phyloP scores from a whole-genome alignment of 2,329 filamentous ascomycete species.

The Bertia moriformis region DNA sequence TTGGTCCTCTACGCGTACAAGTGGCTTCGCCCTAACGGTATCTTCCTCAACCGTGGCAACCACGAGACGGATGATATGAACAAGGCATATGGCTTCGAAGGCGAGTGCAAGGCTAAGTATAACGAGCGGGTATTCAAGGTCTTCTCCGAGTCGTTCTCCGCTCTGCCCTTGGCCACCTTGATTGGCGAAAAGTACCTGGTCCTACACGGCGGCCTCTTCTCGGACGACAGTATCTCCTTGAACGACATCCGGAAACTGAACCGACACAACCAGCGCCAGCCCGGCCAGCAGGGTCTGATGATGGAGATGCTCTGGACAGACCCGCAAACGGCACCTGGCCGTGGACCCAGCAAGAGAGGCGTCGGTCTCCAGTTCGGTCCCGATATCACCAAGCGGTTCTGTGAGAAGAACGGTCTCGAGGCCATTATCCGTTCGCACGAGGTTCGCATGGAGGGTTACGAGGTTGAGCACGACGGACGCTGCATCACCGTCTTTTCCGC shows the following conservation, averaged over 20 bases:
- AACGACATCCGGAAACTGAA: constrained; percentile 91
- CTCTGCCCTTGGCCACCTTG: constrained; percentile 77
- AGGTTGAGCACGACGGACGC: constrained; percentile 86
- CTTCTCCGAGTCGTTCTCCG: constrained; percentile 96
- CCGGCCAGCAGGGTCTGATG: constrained; percentile 88
- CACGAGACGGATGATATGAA: constrained; percentile 99
- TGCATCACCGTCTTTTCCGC: constrained; percentile 98
- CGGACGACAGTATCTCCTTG: constrained; percentile 78
- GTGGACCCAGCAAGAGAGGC: constrained; percentile 88
- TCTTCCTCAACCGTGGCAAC: constrained; percentile 96
- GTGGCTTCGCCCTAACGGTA: constrained; percentile 72
- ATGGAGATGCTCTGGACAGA: constrained; percentile 99
- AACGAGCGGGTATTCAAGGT: constrained; percentile 88
- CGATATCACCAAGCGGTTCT: constrained; percentile 91
- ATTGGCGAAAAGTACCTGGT: constrained; percentile 84
- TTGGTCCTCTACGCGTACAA: constrained; percentile 91
- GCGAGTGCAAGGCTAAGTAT: constrained; percentile 96
- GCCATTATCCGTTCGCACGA: constrained; percentile 96
- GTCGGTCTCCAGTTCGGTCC: constrained; percentile 95
- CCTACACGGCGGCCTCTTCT: constrained; percentile 89
- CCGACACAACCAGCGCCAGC: constrained; percentile 78
- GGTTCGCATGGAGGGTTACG: constrained; percentile 97
- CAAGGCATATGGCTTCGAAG: constrained; percentile 92
- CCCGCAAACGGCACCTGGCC: constrained; percentile 70
- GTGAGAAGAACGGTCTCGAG: constrained; percentile 84